Evolutionary conservation across 768 basidiomycete species (phyloP), one percentile per base, ranked within the genome.

Genomic region (Calocybe gangraenosa): DNA sequence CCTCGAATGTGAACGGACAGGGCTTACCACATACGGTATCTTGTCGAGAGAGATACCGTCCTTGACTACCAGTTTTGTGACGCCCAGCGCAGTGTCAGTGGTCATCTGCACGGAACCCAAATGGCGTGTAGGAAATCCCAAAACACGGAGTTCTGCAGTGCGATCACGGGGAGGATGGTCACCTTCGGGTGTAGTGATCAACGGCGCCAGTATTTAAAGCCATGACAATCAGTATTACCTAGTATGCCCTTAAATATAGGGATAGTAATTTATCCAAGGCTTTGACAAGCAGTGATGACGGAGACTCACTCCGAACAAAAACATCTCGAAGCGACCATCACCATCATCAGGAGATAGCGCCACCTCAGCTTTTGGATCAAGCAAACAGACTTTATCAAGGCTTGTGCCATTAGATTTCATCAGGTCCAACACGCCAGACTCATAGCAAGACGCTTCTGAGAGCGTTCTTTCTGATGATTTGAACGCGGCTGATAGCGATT

Each of bases 151-250:
- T 59, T 95, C 90, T 1, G 82, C 78, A 1, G 95, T 99, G 42
- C 95, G 75, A 62, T 99, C 95, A 30, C 92, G 76, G 0, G 95
- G 95, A 1, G 95, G 95, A 65, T 99, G 94, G 58, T 97, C 95
- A 9, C 95, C 94, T 84, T 68, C 21, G 39, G 6, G 32, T 44
- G 25, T 35, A 4, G 14, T n/a, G 17, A 7, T 35, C 34, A 35
- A 35, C n/a, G 34, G 14, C 7, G n/a, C 7, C 14, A n/a, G 34
- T n/a, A 35, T n/a, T 5, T 7, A n/a, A 35, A 35, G 6, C 34
- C 14, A 18, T 14, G 7, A 7, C 34, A 35, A 35, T 14, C 6
- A 14, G n/a, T 18, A 7, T 20, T 54, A 79, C 81, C 81, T 35
- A 84, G 67, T 37, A 84, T 84, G 0, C 82, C 81, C 81, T 83